These are phyloP conservation scores for Aegilops bicornis DNA, from an alignment of 176 grass and related monocot species.

Conservation along the genomic window DNA sequence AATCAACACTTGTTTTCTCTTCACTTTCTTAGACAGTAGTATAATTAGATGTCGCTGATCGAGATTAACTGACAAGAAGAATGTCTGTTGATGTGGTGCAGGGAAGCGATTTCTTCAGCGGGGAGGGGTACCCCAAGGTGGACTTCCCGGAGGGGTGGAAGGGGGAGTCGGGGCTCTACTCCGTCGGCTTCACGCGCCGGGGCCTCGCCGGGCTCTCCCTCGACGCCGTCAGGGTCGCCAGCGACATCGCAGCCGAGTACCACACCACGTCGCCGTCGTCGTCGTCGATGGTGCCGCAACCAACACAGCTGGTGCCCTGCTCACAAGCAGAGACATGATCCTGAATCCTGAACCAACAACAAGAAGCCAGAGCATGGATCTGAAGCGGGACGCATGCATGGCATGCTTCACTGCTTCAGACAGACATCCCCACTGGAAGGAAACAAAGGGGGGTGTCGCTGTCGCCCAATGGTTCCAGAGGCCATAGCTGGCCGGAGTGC, in stretches of 20 bases:
- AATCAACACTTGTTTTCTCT: neutral
- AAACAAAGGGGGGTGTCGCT: neutral
- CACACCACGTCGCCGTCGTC: conserved; percentile 17
- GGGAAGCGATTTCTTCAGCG: neutral
- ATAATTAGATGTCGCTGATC: too few species aligned
- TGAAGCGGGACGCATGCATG: neutral
- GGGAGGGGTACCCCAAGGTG: conserved; percentile 26
- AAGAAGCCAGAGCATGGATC: neutral
- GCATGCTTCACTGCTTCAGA: neutral
- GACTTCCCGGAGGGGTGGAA: conserved; percentile 43
- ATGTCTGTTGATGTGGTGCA: neutral
- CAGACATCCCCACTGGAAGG: neutral
- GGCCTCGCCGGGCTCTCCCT: conserved; percentile 56
- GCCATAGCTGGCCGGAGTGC: neutral
- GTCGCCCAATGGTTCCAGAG: neutral
- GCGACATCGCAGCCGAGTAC: conserved; percentile 47
- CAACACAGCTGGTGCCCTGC: neutral
- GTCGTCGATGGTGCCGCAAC: neutral
- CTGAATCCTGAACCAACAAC: neutral
- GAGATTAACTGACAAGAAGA: neutral
- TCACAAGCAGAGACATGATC: conserved; percentile 2
- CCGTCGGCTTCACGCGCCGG: conserved; percentile 57
- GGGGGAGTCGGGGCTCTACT: conserved; percentile 44
- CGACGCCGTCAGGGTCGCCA: conserved; percentile 51
- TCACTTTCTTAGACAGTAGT: too few species aligned